A percentile compares a stretch with the other conserved stretches of the same genome.
phyloP scores from a whole-genome alignment of 805 yeast species.

The Suhomyces faveliae region DNA sequence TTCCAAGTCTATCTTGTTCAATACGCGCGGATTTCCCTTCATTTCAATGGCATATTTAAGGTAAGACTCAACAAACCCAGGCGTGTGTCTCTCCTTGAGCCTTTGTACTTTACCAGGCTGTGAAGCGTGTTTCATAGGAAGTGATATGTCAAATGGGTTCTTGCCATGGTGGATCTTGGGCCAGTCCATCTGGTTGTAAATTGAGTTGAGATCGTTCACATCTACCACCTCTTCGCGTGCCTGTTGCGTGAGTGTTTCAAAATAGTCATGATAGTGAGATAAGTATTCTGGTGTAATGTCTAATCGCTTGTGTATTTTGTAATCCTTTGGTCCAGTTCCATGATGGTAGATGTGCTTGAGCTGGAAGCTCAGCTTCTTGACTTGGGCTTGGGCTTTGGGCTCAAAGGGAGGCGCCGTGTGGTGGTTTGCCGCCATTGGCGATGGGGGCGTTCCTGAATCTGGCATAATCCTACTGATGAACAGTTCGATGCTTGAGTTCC shows the following conservation, averaged over 20 bases:
- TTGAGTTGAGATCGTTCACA: slow-evolving; percentile 7
- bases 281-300: slow-evolving; percentile 48
- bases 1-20: slow-evolving; percentile 47
- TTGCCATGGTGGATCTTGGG: slow-evolving; percentile 27
- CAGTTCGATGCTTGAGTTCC: neutral
- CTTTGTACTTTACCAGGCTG: slow-evolving; percentile 22
- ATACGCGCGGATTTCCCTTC: slow-evolving; percentile 35
- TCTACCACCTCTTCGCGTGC: slow-evolving; percentile 5
- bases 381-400: neutral
- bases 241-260: slow-evolving; percentile 1
- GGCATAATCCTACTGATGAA: neutral
- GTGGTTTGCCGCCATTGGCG: neutral
- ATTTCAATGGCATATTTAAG: slow-evolving; percentile 52
- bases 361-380: slow-evolving; percentile 16
- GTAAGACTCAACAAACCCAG: slow-evolving; percentile 66
- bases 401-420: neutral
- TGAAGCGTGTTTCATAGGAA: slow-evolving; percentile 26
- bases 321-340: slow-evolving; percentile 44
- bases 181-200: slow-evolving; percentile 32
- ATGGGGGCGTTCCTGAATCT: neutral
- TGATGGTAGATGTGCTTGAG: slow-evolving; percentile 63
- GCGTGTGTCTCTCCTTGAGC: slow-evolving; percentile 42
- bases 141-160: slow-evolving; percentile 40
- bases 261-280: slow-evolving; percentile 10
- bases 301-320: slow-evolving; percentile 45